These are phyloP conservation scores for Chrysanthemum makinoi DNA, from an alignment of 129 eudicot species.

Conservation along the genomic window DNA sequence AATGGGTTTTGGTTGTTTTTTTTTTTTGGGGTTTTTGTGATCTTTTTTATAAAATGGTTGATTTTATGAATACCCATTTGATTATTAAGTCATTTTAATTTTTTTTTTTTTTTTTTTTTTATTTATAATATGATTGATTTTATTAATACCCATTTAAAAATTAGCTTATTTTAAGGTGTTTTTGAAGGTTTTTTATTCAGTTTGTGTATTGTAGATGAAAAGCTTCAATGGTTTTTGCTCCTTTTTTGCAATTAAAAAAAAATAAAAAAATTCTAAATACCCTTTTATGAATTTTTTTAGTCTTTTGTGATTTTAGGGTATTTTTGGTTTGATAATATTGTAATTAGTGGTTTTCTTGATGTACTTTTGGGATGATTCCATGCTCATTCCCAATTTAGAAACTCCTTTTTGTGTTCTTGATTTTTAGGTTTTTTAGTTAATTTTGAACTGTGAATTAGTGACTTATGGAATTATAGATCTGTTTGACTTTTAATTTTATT, in stretches of 20 bases:
- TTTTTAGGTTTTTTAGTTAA: constrained; percentile 14
- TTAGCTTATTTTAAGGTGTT: constrained; percentile 10
- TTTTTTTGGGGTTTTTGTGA: not conserved
- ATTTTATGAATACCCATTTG: too few relatives aligned
- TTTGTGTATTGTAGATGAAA: constrained; percentile 11
- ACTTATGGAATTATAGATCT: constrained; percentile 31
- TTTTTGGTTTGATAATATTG: not conserved
- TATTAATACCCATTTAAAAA: not conserved
- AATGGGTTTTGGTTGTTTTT: not conserved
- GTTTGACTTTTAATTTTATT: constrained; percentile 22
- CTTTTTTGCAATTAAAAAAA: not conserved
- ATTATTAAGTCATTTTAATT: too few relatives aligned
- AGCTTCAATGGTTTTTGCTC: constrained; percentile 13
- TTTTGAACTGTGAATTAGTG: constrained; percentile 24
- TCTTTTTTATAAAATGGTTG: too few relatives aligned
- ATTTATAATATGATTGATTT: not conserved
- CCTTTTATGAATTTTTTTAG: not conserved
- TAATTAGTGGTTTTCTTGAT: constrained; percentile 14
- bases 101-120: not conserved
- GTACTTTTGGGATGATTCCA: constrained; percentile 26
- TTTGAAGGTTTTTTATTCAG: constrained; percentile 9
- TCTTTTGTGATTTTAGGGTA: too few relatives aligned
- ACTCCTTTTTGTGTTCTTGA: constrained; percentile 9
- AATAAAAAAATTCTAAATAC: too few relatives aligned
- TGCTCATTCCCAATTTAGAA: constrained; percentile 24